phyloP scores from a whole-genome alignment of 78 protist species.

The Planoprotostelium fungivorum region DNA sequence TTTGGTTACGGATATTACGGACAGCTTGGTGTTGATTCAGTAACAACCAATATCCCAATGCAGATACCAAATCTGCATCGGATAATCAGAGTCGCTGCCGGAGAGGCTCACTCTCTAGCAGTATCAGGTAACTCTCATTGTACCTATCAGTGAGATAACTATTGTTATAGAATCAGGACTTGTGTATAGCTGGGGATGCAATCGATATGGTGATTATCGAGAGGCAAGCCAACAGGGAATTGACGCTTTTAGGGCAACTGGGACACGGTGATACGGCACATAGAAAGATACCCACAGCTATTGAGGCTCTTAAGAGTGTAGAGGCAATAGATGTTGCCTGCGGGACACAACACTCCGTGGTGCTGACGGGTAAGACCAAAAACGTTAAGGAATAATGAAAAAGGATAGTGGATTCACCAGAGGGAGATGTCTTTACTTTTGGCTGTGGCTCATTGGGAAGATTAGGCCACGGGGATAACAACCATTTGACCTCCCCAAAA shows the following conservation, averaged over 20 bases:
- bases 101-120: not conserved
- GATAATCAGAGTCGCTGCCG: not conserved
- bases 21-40: not conserved
- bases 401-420: too few species aligned
- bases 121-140: not conserved
- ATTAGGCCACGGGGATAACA: not conserved
- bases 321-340: not conserved
- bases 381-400: not conserved
- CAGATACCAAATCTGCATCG: not conserved
- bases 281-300: not conserved
- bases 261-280: not conserved
- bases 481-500: not conserved
- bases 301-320: not conserved
- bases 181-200: not conserved
- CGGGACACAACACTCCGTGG: not conserved
- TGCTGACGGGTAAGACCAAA: not conserved
- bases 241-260: not conserved
- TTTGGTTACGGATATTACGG: not conserved
- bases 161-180: not conserved
- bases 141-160: not conserved
- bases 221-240: not conserved
- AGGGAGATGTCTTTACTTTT: not conserved
- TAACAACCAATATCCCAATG: not conserved
- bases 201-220: not conserved
- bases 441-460: not conserved